Evolutionary conservation across 768 basidiomycete genomes (phyloP).

Genomic region (Brasilioporus rufonigricans): DNA sequence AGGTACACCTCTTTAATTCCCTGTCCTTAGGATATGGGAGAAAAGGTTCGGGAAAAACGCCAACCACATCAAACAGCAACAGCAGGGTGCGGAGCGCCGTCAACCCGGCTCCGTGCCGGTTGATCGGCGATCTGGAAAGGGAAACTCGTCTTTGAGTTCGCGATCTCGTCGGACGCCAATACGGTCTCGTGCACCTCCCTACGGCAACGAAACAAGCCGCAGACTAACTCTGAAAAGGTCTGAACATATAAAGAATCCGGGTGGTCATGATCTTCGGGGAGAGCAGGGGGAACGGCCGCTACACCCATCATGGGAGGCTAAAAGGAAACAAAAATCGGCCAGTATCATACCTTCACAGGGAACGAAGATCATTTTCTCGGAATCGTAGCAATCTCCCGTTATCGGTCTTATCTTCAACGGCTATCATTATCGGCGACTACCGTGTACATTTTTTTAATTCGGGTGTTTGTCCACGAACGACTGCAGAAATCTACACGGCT

Average conservation of each 20-base stretch:
- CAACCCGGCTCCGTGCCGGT: constrained; percentile 7
- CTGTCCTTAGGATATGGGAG: constrained; percentile 85
- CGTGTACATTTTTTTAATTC: background rate
- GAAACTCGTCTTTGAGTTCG: background rate
- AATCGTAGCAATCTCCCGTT: constrained; percentile 7
- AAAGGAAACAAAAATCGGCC: constrained; percentile 69
- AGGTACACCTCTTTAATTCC: constrained; percentile 1
- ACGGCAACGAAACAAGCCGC: background rate
- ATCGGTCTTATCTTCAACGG: background rate
- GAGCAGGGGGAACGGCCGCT: constrained; percentile 38
- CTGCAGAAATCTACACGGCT: background rate
- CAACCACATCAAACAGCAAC: constrained; percentile 73
- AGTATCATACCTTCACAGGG: constrained; percentile 67
- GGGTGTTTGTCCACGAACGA: background rate
- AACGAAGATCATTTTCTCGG: constrained; percentile 74
- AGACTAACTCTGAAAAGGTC: background rate
- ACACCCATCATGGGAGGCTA: constrained; percentile 98
- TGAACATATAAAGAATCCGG: background rate
- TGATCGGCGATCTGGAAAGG: constrained; percentile 20
- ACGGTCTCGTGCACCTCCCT: background rate
- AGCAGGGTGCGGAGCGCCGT: constrained; percentile 18
- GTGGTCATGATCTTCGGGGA: background rate
- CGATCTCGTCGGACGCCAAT: background rate
- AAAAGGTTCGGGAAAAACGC: constrained; percentile 91
- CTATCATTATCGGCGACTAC: background rate